These are phyloP conservation scores for Ustilaginoidea virens DNA, from an alignment of 2,329 filamentous ascomycete species.

Conservation along the genomic window DNA sequence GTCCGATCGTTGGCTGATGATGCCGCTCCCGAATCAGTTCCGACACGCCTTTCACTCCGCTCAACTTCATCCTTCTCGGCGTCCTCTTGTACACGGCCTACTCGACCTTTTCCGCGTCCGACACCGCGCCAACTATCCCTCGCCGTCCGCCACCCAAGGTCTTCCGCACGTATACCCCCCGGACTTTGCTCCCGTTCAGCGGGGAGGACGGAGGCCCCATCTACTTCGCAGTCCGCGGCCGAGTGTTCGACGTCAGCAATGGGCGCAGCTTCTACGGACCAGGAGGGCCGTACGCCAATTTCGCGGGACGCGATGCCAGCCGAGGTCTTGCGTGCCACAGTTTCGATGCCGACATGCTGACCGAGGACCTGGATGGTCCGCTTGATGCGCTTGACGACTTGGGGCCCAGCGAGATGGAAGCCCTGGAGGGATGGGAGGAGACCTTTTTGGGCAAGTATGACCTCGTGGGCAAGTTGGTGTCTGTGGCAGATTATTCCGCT, in stretches of 20 bases:
- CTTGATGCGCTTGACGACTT: slow-evolving; percentile 64
- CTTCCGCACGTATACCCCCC: slow-evolving; percentile 58
- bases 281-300: slow-evolving; percentile 89
- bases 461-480: slow-evolving; percentile 76
- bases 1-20: not conserved
- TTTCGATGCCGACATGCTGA: slow-evolving; percentile 92
- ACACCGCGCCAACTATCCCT: slow-evolving; percentile 29
- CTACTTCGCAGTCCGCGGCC: slow-evolving; percentile 80
- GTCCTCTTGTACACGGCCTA: slow-evolving; percentile 44
- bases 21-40: not conserved
- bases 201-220: slow-evolving; percentile 60
- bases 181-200: slow-evolving; percentile 72
- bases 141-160: slow-evolving; percentile 41
- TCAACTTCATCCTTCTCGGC: slow-evolving; percentile 45
- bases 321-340: slow-evolving; percentile 78
- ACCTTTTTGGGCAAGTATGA: slow-evolving; percentile 88
- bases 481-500: slow-evolving; percentile 23
- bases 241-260: slow-evolving; percentile 76
- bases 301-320: slow-evolving; percentile 82
- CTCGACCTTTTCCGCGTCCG: slow-evolving; percentile 32
- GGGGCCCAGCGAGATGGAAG: slow-evolving; percentile 62
- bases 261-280: slow-evolving; percentile 94
- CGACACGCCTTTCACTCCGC: slow-evolving; percentile 37
- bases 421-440: slow-evolving; percentile 82
- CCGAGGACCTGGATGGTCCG: slow-evolving; percentile 72